A percentile compares a stretch with the other conserved stretches of the same genome.
Evolutionary conservation across 441 rosid species (phyloP).

Genomic region (Adansonia madagascariensis): DNA sequence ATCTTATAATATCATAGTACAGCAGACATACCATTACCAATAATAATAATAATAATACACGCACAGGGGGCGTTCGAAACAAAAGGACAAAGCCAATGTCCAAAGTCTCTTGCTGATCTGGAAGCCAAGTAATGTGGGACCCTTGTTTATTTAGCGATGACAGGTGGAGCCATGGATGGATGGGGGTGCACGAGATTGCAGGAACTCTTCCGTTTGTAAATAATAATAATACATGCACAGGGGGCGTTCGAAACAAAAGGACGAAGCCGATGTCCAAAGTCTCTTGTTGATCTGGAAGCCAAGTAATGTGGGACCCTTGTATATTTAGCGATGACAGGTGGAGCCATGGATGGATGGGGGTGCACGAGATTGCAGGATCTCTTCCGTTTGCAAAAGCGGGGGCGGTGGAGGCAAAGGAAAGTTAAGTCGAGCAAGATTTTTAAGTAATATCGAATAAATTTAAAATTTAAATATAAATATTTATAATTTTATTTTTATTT

Average conservation of each 20-base stretch:
- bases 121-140: constrained; percentile 26
- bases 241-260: constrained; percentile 20
- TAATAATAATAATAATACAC: neutral
- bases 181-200: neutral
- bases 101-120: constrained; percentile 27
- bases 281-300: constrained; percentile 30
- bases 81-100: constrained; percentile 20
- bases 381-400: neutral
- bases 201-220: constrained; percentile 15
- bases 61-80: constrained; percentile 14
- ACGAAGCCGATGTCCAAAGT: constrained; percentile 14
- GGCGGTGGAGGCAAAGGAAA: neutral
- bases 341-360: neutral
- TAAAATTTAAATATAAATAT: no score
- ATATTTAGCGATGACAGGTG: constrained; percentile 33
- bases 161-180: constrained; percentile 33
- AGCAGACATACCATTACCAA: neutral
- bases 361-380: constrained; percentile 22
- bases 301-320: constrained; percentile 24
- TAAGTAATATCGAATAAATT: no score
- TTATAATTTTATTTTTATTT: no score
- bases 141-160: constrained; percentile 17
- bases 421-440: neutral
- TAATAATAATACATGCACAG: neutral
- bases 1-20: constrained; percentile 7